Evolutionary conservation across 1,139 yeast species (phyloP), one percentile per base, ranked within the genome.

Genomic region (Sugiyamaella pinicola): DNA sequence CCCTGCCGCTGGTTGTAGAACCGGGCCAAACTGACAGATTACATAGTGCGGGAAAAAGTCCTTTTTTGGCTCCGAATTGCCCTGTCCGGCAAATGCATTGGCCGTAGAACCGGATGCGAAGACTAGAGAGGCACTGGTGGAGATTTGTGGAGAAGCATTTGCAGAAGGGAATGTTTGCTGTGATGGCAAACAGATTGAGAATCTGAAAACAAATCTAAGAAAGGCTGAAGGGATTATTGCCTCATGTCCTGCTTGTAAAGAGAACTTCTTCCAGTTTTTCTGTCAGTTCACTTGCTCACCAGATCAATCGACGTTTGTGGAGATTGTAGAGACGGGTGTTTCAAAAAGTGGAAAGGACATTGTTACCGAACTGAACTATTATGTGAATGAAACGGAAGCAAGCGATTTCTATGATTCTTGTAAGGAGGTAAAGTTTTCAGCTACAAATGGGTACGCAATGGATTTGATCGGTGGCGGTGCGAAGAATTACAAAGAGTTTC

Each of bases 381-480:
- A 68, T 62, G 81, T 88, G 7, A 81, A 80, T 55, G 77, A 82
- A 0, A 64, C 63, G 0, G 81, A 81, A 72, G 96, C 96, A 0
- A 65, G 76, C 0, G 74, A 68, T 1, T 83, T 91, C 64, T 93
- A 74, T 66, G 86, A 90, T 55, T 87, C 96, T 1, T 93, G 99
- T 72, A 87, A 87, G 63, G 82, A 85, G 58, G 86, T 93, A 67
- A 90, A 91, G 70, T 91, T 93, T 67, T 84, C 93, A 3, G 96
- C 97, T 4, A 90, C 98, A 8, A 91, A 91, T 69, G 97, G 98
- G 2, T 87, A 80, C 64, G 98, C 97, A 7, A 90, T 93, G 97
- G 98, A 93, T 66, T 77, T 93, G 49, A 85, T 93, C 48, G 99
- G 99, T 5, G 99, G 99, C 8, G 98, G 98, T 0, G 98, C 98